phyloP scores from a whole-genome alignment of 2,329 filamentous ascomycete species.

The Ophiognomonia clavigignenti-juglandacearum region DNA sequence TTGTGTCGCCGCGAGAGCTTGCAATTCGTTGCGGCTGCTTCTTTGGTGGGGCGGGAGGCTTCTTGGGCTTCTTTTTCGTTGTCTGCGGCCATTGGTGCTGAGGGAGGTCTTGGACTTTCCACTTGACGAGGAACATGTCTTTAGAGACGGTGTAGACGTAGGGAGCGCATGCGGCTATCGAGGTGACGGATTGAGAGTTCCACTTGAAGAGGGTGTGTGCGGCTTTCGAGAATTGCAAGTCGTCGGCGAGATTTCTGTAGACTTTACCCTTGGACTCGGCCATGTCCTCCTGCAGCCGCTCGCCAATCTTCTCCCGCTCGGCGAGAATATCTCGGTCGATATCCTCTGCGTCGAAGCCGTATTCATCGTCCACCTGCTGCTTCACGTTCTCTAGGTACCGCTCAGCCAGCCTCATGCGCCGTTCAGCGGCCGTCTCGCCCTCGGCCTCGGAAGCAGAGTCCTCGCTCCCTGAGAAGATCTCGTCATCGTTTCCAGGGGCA shows the following conservation, averaged over 20 bases:
- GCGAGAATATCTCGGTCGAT: constrained; percentile 91
- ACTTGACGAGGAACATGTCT: constrained; percentile 81
- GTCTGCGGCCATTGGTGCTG: constrained; percentile 56
- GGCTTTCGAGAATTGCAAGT: constrained; percentile 65
- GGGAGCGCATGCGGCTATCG: constrained; percentile 71
- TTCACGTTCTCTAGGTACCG: constrained; percentile 88
- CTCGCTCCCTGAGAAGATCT: constrained; percentile 33
- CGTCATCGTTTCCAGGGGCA: constrained; percentile 26
- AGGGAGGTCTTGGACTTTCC: constrained; percentile 69
- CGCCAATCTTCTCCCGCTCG: constrained; percentile 83
- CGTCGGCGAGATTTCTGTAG: constrained; percentile 72
- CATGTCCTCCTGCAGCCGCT: constrained; percentile 85
- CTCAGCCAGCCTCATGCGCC: constrained; percentile 81
- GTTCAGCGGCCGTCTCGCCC: constrained; percentile 84
- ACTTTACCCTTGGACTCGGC: constrained; percentile 87
- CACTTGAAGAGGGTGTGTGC: constrained; percentile 70
- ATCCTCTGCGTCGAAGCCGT: constrained; percentile 88
- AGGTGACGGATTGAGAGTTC: constrained; percentile 73
- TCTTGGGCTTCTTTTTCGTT: constrained; percentile 54
- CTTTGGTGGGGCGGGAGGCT: constrained; percentile 52
- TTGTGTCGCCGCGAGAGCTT: constrained; percentile 57
- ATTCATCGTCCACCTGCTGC: constrained; percentile 69
- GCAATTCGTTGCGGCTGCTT: constrained; percentile 59
- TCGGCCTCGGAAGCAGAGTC: constrained; percentile 71
- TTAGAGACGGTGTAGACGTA: constrained; percentile 87